These are phyloP conservation scores for Suhomyces anneliseae DNA, from an alignment of 1,139 yeast genomes.

Conservation along the genomic window DNA sequence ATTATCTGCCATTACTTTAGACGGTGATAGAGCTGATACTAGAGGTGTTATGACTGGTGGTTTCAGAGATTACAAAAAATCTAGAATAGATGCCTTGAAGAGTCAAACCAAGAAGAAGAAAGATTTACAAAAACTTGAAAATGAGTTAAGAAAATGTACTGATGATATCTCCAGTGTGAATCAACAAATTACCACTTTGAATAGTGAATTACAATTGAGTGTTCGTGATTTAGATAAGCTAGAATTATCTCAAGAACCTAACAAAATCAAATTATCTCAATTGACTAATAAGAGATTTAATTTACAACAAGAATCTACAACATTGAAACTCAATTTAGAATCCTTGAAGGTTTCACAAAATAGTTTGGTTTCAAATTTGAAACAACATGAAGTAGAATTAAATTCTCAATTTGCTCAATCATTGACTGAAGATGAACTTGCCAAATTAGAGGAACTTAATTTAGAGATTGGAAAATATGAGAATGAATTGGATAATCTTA, in stretches of 20 bases:
- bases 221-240: conserved; percentile 38
- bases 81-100: conserved; percentile 71
- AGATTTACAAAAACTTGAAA: conserved; percentile 42
- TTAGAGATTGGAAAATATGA: conserved; percentile 42
- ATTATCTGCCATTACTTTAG: conserved; percentile 79
- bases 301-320: conserved; percentile 41
- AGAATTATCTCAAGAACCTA: conserved; percentile 43
- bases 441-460: conserved; percentile 40
- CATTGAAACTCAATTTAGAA: conserved; percentile 24
- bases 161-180: conserved; percentile 26
- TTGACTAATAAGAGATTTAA: conserved; percentile 41
- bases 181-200: conserved; percentile 28
- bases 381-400: conserved; percentile 52
- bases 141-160: conserved; percentile 22
- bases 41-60: conserved; percentile 92
- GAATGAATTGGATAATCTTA: conserved; percentile 40
- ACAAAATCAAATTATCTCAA: conserved; percentile 42
- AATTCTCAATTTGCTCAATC: conserved; percentile 53
- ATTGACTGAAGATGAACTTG: conserved; percentile 42
- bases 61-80: conserved; percentile 65
- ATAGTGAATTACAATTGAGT: conserved; percentile 48
- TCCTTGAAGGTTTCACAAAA: conserved; percentile 26
- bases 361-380: conserved; percentile 29
- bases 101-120: conserved; percentile 51
- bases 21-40: conserved; percentile 86